Conservation (phyloP, 192 early-diverging fungal genomes). For the Paraglomus occultum region DNA sequence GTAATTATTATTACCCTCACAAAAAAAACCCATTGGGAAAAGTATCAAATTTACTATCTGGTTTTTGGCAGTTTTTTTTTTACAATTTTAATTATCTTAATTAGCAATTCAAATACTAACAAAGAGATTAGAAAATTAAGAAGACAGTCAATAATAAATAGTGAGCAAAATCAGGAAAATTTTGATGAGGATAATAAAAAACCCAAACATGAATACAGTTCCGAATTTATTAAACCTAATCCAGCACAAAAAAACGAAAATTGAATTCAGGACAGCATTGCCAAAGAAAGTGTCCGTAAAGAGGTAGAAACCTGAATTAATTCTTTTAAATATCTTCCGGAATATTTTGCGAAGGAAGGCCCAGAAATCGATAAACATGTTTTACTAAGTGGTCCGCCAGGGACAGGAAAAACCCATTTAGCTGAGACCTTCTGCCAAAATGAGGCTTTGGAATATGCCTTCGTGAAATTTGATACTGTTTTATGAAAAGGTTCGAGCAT, state of each 20-base stretch:
- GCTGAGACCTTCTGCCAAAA: neutral
- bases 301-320: neutral
- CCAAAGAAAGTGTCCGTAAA: neutral
- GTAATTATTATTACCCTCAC: too few species aligned
- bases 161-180: too few species aligned
- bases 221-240: too few species aligned
- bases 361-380: neutral
- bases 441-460: neutral
- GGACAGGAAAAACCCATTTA: neutral
- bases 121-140: neutral
- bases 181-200: too few species aligned
- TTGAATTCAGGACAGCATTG: neutral
- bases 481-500: neutral
- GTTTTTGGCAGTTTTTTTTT: neutral
- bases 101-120: neutral
- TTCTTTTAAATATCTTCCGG: neutral
- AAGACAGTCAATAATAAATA: too few species aligned
- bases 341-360: neutral
- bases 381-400: neutral
- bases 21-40: constrained; percentile 16
- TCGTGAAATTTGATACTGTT: neutral
- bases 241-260: neutral
- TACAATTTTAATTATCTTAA: neutral
- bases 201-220: too few species aligned
- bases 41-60: constrained; percentile 9